Evolutionary conservation across 2,329 filamentous ascomycete species (phyloP).

Genomic region (Botrytis squamosa): DNA sequence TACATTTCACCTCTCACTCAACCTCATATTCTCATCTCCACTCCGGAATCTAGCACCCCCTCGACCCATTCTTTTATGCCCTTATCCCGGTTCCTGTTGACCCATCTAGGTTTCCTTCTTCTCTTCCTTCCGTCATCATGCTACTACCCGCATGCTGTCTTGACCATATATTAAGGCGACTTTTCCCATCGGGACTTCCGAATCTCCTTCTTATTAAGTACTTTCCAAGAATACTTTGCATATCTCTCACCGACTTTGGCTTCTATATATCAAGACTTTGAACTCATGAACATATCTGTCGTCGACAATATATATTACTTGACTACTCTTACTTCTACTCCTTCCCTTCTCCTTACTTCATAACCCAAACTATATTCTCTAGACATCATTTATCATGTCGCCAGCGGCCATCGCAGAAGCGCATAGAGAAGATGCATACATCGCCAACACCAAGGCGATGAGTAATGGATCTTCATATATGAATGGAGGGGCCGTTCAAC

Average conservation of each 20-base stretch:
- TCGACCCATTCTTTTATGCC: slow-evolving; percentile 18
- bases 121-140: slow-evolving; percentile 17
- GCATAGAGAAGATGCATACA: slow-evolving; percentile 2
- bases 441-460: background rate
- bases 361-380: background rate
- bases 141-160: slow-evolving; percentile 15
- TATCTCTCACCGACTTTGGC: background rate
- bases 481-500: slow-evolving; percentile 18
- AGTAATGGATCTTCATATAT: background rate
- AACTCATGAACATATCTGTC: slow-evolving; percentile 6
- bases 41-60: slow-evolving; percentile 12
- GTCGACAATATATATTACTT: slow-evolving; percentile 1
- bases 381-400: slow-evolving; percentile 17
- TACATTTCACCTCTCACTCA: slow-evolving; percentile 17
- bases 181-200: background rate
- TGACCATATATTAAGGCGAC: slow-evolving; percentile 14
- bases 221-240: background rate
- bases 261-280: slow-evolving; percentile 4
- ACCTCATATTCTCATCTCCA: slow-evolving; percentile 20
- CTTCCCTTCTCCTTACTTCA: background rate
- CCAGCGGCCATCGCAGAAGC: slow-evolving; percentile 20
- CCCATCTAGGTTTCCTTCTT: slow-evolving; percentile 12
- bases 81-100: slow-evolving; percentile 11
- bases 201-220: slow-evolving; percentile 12
- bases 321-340: slow-evolving; percentile 5